Evolutionary conservation across 768 basidiomycete genomes (phyloP), one percentile per base, ranked within the genome.

Genomic region (Rhodotorula diobovata): DNA sequence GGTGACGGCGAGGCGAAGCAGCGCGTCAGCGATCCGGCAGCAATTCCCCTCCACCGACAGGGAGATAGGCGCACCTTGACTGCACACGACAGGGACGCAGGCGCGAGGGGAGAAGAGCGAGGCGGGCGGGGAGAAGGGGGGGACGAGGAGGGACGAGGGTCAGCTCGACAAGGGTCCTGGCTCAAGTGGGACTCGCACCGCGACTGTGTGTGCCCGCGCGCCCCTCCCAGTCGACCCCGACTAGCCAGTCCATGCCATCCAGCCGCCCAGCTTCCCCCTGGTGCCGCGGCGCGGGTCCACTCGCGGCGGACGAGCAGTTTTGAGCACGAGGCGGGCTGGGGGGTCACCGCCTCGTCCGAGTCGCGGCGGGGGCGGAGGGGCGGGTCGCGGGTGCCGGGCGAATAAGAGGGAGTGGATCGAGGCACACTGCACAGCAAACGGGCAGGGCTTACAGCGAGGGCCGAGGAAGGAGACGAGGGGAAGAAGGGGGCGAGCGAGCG

Each of bases 1-100:
- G 63, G 16, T n/a, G 54, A 5, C 25, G 39, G 28, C 39, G n/a
- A 16, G 41, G 21, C n/a, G 15, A 32, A 11, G 43, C 4, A 4
- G 28, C 5, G 30, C 2, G 43, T 60, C 59, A 46, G 43, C 43
- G 7, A 11, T 14, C 43, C 2, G 57, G 28, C 57, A 41, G 37
- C 23, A 46, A 1, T 43, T 66, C 57, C 35, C 15, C 21, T 30
- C 4, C 8, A 43, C 18, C 6, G 2, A 12, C 37, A 28, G 32
- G 16, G 20, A 30, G 25, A 12, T 2, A 4, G 0, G 58, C 65
- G 59, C 34, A 67, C 69, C 69, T 70, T 70, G 69, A 70, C 69
- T 70, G 59, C 39, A 39, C 23, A 25, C 7, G 11, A n/a, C 4
- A 3, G 37, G n/a, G 54, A 30, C 28, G 30, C 4, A 10, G 41